These are phyloP conservation scores for Mortierella sp. DNA, from an alignment of 371 early-diverging fungal species.

Conservation along the genomic window DNA sequence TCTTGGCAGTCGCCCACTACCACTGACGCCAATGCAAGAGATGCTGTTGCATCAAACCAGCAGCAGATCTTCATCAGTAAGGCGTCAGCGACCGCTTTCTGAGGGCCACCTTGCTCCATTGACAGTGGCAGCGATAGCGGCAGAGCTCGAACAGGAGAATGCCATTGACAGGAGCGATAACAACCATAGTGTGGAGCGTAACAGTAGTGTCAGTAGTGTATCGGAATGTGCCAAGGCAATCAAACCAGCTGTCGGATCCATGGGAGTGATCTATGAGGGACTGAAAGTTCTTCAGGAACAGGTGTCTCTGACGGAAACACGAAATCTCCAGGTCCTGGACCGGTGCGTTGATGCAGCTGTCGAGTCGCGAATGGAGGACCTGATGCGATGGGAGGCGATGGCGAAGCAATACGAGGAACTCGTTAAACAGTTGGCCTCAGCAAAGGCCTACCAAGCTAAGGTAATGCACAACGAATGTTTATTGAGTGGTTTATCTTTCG, in stretches of 20 bases:
- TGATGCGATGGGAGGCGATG: background rate
- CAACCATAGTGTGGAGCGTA: no score
- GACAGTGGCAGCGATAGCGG: no score
- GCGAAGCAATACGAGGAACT: background rate
- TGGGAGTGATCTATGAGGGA: background rate
- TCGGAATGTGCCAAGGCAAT: background rate
- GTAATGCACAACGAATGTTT: background rate
- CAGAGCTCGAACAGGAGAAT: no score
- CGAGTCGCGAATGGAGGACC: background rate
- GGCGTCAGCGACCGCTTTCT: background rate
- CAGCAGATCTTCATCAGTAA: background rate
- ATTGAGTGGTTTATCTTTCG: no score
- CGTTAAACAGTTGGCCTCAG: background rate
- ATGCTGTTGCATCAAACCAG: background rate
- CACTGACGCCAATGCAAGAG: slow-evolving; percentile 1
- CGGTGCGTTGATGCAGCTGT: background rate
- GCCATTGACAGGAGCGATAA: no score
- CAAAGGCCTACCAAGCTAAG: slow-evolving; percentile 2
- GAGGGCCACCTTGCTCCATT: background rate
- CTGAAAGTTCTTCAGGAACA: slow-evolving; percentile 1
- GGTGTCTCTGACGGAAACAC: background rate
- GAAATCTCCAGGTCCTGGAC: background rate
- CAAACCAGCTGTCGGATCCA: background rate
- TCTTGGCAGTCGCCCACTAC: background rate
- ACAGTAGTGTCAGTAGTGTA: no score